Base-by-base conservation (phyloP, 2,329 filamentous ascomycete genomes). In the Chaetomium strumarium region DNA sequence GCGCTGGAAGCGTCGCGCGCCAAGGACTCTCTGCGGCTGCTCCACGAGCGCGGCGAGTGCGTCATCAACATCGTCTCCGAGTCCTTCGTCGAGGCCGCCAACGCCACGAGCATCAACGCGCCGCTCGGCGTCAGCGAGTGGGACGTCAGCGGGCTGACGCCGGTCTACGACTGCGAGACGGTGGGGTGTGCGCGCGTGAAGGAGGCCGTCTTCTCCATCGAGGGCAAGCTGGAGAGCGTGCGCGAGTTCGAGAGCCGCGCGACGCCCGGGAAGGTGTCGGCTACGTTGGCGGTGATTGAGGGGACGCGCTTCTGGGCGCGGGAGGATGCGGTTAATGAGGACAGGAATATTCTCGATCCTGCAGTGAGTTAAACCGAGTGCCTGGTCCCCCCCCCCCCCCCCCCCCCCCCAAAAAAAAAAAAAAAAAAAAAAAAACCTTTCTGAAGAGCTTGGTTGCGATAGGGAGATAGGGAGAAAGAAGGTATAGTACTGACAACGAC, bases 21-120 rank as follows among this genome's bases (percentile, higher is more conserved):
- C 17, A 96, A 96, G 69, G 91, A 96, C 68, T 84, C 86, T 36
- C 73, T 95, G 49, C 76, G 75, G 62, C 95, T 95, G 66, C 72
- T 96, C 52, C 63, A 78, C 9, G 86, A 86, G 36, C 83, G 79
- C 0, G 72, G 77, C 42, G 89, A 96, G 72, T 92, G 88, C 70
- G 81, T 84, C 53, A 84, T 96, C 72, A 96, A 93, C 72, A 88
- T 96, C 64, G 88, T 96, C 64, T 83, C 80, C 9, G 90, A 96
- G 72, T 80, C 84, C 65, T 95, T 85, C 65, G 65, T 93, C 64
- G 91, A 96, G 73, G 91, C 91, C 0, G 91, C 90, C 44, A 96
- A 96, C 69, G 76, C 83, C n/a, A 81, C 85, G 3, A 78, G 78
- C 44, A 81, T 95, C 62, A 88, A 96, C 67, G 80, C 88, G 0